Base-by-base conservation (phyloP, 345 rosid species). In the Brassica nigra region DNA sequence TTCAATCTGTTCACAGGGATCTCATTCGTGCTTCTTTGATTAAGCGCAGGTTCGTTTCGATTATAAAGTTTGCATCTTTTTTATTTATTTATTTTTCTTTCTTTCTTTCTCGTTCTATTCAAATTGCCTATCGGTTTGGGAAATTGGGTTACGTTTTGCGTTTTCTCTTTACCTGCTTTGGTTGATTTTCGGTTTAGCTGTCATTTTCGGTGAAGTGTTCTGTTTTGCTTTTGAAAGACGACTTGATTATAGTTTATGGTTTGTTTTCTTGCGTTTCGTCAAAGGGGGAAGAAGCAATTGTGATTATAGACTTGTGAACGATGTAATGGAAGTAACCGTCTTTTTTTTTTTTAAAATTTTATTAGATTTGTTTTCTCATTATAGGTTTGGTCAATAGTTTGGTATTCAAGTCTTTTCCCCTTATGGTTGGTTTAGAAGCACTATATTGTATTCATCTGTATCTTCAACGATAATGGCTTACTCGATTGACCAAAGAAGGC, bases 41-140 rank as follows among this genome's bases (percentile, higher is more conserved):
- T 74, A 12, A 62, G 1, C 55, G 69, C 78, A 67, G 87, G 87
- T 85, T 76, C 77, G 80, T 71, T 29, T 27, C 15, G 1, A 36
- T 52, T 52, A 14, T 47, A 52, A 52, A 52, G 57, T 52, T 52
- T 52, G 55, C 6, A 2, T n/a, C 2, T 5, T 52, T 52, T 12
- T 4, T 23, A 6, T 34, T 6, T 34, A 5, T 34, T 12, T 47
- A n/a, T 2, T 49, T 47, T 42, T 8, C 9, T 39, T 65, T 57
- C 6, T 0, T 47, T 62, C 33, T 11, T 11, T 5, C 12, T 11
- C 5, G 4, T n/a, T 30, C 23, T 20, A 20, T 23, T 23, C 27
- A 23, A 23, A 23, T 23, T 23, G 27, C 55, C 15, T 14, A 14
- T n/a, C 16, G 55, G 55, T 47, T 47, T 47, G 55, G 65, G 7